Base-by-base conservation (phyloP, 495 filamentous ascomycete species). In the Bryoglossum gracile region DNA sequence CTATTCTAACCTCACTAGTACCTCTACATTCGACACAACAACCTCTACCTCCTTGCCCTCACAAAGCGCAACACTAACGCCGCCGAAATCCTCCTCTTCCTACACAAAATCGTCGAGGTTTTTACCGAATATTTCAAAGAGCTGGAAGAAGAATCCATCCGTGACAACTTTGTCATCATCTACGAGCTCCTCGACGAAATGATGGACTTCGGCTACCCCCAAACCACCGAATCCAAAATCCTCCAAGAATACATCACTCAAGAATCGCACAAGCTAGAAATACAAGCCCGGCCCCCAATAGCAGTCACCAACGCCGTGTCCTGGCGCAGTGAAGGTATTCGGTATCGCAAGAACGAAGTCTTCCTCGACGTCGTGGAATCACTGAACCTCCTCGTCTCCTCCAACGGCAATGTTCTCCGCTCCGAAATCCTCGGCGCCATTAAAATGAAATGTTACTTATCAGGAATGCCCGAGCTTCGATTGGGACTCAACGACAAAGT, bases 91-190 rank as follows among this genome's bases (percentile, higher is more conserved):
- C 78, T 99, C 34, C 82, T 99, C 24, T 99, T 97, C 74, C 78
- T 99, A 55, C 94, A 99, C 72, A 92, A 94, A 67, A 75, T 99
- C 43, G 94, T 99, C 57, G 94, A 97, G 68, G 94, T 97, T 39
- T 97, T 99, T 62, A 97, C 94, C 35, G 94, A 99, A 66, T 99
- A 99, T 72, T 99, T 99, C 75, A 99, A 99, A 65, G 91, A 94
- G 59, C 78, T 99, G 44, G 94, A 99, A 66, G 94, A 99, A 67
- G 94, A 99, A 68, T 94, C 87, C 65, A 99, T 99, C 63, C 84
- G 94, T 47, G 94, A 99, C 70, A 99, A 99, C 73, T 99, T 97
- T 58, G 94, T 99, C 66, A 78, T 99, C 60, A 99, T 99, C 60
- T 99, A 99, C 73, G 94, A 99, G 69, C 69, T 99, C 45, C 79